phyloP scores from a whole-genome alignment of 2,329 filamentous ascomycete genomes.

The Phyllosticta capitalensis region DNA sequence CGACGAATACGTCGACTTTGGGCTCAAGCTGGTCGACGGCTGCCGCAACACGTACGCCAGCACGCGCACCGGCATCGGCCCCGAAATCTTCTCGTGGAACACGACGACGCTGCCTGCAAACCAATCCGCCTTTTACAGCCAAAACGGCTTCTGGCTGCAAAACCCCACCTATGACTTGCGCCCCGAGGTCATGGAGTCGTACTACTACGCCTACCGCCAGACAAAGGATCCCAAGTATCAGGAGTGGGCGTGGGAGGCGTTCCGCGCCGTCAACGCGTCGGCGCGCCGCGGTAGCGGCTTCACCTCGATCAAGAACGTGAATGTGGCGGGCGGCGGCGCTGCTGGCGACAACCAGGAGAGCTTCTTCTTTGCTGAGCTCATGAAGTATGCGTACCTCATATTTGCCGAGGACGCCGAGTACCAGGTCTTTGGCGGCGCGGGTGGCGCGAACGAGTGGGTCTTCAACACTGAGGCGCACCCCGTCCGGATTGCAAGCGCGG shows the following conservation, averaged over 20 bases:
- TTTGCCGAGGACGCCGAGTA: slow-evolving; percentile 51
- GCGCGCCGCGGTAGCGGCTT: slow-evolving; percentile 59
- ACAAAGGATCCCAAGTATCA: slow-evolving; percentile 69
- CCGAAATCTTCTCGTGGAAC: slow-evolving; percentile 47
- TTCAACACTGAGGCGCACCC: slow-evolving; percentile 60
- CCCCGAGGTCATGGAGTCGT: slow-evolving; percentile 73
- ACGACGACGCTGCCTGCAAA: slow-evolving; percentile 2
- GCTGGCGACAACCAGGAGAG: slow-evolving; percentile 69
- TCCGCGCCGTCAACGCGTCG: slow-evolving; percentile 55
- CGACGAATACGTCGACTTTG: slow-evolving; percentile 62
- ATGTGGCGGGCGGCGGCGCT: slow-evolving; percentile 49
- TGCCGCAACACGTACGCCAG: slow-evolving; percentile 65
- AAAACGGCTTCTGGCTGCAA: slow-evolving; percentile 63
- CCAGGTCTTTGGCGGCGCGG: slow-evolving; percentile 42
- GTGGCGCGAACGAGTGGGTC: slow-evolving; percentile 44
- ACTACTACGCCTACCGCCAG: slow-evolving; percentile 78
- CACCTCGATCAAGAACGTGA: slow-evolving; percentile 57
- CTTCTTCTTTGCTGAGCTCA: slow-evolving; percentile 78
- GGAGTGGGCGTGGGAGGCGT: slow-evolving; percentile 76
- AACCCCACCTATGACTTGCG: slow-evolving; percentile 56
- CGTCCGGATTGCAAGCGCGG: slow-evolving; percentile 34
- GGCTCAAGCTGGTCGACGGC: slow-evolving; percentile 58
- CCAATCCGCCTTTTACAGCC: slow-evolving; percentile 49
- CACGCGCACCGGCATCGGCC: slow-evolving; percentile 66
- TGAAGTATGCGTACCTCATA: slow-evolving; percentile 77